Evolutionary conservation across 2,329 filamentous ascomycete genomes (phyloP), one percentile per base, ranked within the genome.

Genomic region (Hansfordia pulvinata): DNA sequence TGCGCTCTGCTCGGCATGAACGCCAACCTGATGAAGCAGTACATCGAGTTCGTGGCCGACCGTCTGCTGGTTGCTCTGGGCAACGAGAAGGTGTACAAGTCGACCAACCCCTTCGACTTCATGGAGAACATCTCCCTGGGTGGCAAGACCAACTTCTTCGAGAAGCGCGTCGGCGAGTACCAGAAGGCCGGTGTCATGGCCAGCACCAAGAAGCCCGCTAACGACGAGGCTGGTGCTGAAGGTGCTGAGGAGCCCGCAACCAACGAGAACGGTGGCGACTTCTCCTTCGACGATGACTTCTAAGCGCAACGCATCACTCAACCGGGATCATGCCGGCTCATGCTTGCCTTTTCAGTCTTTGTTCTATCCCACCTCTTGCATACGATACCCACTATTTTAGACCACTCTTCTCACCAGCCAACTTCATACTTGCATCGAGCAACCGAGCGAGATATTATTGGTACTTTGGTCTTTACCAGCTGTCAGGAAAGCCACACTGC

Each of bases 101-200:
- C 79, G 15, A 72, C 77, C 54, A 98, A 98, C 64, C 90, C 90
- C 52, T 98, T 98, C 54, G 90, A 98, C 69, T 98, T 98, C 60
- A 98, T 98, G 90, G 90, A 98, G 71, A 94, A 93, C 62, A 98
- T 98, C 58, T 96, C 90, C 13, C 72, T 98, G 8, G 83, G 85
- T 27, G 90, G 90, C 59, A 98, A 98, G 81, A 98, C 90, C 54
- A 98, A 98, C 76, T 98, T 98, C 74, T 98, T 98, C 55, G 90
- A 98, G 79, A 98, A 98, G 81, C 84, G 90, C 44, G 90, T 98
- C 31, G 90, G 79, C 54, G 90, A 98, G 50, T 98, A 98, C 73
- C 90, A 98, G 63, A 98, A 98, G 72, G 86, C 90, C 19, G 90
- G 90, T 65, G 88, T 98, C 56, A 93, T 98, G 84, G 78, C 78